phyloP scores from a whole-genome alignment of 148 eudicot species.

The Euryodendron excelsum region DNA sequence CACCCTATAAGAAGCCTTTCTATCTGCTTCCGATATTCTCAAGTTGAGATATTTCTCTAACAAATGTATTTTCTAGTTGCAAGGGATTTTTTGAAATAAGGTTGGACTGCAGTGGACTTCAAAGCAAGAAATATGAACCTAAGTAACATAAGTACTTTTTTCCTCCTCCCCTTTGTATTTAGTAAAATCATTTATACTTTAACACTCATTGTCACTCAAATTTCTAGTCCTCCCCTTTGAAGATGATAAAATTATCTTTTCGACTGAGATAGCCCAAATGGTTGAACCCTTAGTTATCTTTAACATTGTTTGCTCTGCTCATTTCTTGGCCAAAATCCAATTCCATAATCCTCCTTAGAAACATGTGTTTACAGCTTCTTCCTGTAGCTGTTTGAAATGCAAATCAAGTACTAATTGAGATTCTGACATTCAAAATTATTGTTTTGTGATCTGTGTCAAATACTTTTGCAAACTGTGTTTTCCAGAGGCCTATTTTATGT shows the following conservation, averaged over 20 bases:
- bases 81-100: neutral
- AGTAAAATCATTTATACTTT: neutral
- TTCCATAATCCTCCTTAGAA: neutral
- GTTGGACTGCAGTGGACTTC: neutral
- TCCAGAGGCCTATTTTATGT: neutral
- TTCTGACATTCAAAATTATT: neutral
- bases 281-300: neutral
- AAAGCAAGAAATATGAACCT: neutral
- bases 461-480: neutral
- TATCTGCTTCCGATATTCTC: no score
- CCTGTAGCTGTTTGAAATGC: neutral
- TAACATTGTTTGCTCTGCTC: neutral
- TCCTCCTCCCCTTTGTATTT: neutral
- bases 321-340: neutral
- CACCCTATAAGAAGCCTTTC: no score
- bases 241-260: neutral
- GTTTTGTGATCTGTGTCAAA: neutral
- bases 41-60: neutral
- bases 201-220: neutral
- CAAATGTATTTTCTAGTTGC: neutral
- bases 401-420: neutral
- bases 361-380: conserved; percentile 3
- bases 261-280: neutral
- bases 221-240: neutral
- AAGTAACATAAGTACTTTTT: neutral